Conservation (phyloP, 768 basidiomycete species). For the Russula sp. region DNA sequence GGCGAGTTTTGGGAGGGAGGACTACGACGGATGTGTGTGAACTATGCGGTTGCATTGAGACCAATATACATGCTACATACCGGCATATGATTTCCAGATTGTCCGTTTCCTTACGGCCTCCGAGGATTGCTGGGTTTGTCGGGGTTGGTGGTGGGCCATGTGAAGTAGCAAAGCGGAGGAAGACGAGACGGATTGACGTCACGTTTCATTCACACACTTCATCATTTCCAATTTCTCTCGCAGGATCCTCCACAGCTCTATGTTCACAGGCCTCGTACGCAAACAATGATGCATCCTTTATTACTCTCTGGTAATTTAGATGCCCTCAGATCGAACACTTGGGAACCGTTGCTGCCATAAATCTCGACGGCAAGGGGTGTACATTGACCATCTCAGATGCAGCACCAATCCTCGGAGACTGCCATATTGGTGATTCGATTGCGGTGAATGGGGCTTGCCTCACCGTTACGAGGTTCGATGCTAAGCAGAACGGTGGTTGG, state of each 20-base stretch:
- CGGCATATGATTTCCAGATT: conserved; percentile 41
- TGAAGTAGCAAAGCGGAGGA: not conserved
- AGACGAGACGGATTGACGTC: no score
- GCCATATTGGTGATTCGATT: conserved; percentile 91
- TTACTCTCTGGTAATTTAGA: conserved; percentile 2
- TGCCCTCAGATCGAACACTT: conserved; percentile 79
- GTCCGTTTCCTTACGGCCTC: conserved; percentile 25
- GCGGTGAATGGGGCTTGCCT: conserved; percentile 75
- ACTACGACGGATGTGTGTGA: conserved; percentile 22
- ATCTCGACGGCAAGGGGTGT: conserved; percentile 67
- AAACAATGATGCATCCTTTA: not conserved
- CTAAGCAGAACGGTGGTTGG: conserved; percentile 54
- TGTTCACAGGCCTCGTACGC: conserved; percentile 78
- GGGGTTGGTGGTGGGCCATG: not conserved
- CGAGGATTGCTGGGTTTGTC: not conserved
- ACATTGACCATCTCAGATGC: conserved; percentile 70
- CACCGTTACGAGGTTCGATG: conserved; percentile 82
- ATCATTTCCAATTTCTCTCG: not conserved
- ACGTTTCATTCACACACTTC: not conserved
- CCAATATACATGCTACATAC: conserved; percentile 22
- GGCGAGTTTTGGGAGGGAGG: conserved; percentile 30
- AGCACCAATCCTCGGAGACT: conserved; percentile 73
- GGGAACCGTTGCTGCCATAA: conserved; percentile 61
- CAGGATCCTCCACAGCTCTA: conserved; percentile 31
- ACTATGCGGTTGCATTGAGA: conserved; percentile 2